phyloP scores from a whole-genome alignment of 1,284 basidiomycete species.

The Trichosporon ovoides region DNA sequence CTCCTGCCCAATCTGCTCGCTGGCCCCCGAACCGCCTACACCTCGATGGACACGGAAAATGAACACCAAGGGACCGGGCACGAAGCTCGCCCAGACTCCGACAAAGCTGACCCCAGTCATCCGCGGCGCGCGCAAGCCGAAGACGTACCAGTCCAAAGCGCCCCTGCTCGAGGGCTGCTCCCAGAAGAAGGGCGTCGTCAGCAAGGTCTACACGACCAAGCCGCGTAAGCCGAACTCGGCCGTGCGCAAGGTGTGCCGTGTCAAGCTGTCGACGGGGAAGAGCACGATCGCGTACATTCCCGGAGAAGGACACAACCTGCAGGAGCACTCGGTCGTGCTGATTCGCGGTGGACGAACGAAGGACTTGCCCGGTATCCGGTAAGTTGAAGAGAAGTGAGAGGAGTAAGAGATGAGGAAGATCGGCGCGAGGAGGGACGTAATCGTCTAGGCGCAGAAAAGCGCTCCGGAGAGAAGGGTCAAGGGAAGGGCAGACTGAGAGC shows the following conservation, averaged over 20 bases:
- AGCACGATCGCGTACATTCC: slow-evolving; percentile 90
- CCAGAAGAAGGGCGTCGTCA: slow-evolving; percentile 85
- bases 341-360: slow-evolving; percentile 91
- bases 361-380: slow-evolving; percentile 96
- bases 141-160: slow-evolving; percentile 55
- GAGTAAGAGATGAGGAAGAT: too few species aligned
- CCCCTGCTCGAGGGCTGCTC: slow-evolving; percentile 72
- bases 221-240: slow-evolving; percentile 99
- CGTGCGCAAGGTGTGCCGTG: slow-evolving; percentile 91
- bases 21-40: too few species aligned
- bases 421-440: too few species aligned
- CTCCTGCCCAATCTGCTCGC: too few species aligned
- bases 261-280: slow-evolving; percentile 87
- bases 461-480: too few species aligned
- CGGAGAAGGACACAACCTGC: slow-evolving; percentile 96
- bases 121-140: slow-evolving; percentile 44
- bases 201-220: slow-evolving; percentile 73
- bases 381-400: too few species aligned
- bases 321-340: slow-evolving; percentile 94
- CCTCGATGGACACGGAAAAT: too few species aligned
- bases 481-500: too few species aligned
- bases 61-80: too few species aligned
- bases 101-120: too few species aligned
- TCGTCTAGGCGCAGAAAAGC: too few species aligned
- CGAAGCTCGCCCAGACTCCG: too few species aligned